Base-by-base conservation (phyloP, 1,284 basidiomycete species). In the Cyathus olla region DNA sequence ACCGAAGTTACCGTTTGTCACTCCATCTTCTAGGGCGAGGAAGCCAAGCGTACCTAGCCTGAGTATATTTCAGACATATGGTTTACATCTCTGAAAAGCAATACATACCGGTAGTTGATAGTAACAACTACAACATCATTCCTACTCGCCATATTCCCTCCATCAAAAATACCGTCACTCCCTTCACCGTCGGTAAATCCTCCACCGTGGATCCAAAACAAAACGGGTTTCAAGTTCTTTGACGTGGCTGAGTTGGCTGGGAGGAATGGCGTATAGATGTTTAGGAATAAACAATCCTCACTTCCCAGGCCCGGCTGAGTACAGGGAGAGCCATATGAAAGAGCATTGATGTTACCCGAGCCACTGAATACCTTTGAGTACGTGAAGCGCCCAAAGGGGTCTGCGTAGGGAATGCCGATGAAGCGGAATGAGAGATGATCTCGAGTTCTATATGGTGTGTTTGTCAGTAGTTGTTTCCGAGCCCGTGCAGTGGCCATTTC, bases 61-160 rank as follows among this genome's bases (percentile, higher is more conserved):
- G 42, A 5, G 10, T 15, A 49, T 8, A n/a, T n/a, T 21, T 31
- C 19, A 50, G n/a, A 24, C 24, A 49, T 49, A 49, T 40, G 39
- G 39, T 40, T 40, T n/a, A n/a, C 13, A 11, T 11, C 11, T 40
- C 39, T 40, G 11, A 40, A n/a, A 31, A 27, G 19, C 9, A 51
- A 27, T 31, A 28, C 69, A 26, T 28, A 73, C 74, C 75, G 77
- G 65, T 85, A 85, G 58, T 85, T 82, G 65, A 83, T 79, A 2
- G 74, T 76, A 47, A 85, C 80, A 13, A 85, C 77, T 2, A 86
- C 81, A 2, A 85, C 76, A 60, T 85, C 81, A 5, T 78, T 73
- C 15, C 82, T 71, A 60, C 79, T 80, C 4, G 73, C 79, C 54
- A 83, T 51, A 59, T 76, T 79, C 0, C 81, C 80, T 3, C 85